Evolutionary conservation across 768 basidiomycete genomes (phyloP).

Genomic region (Lactarius deliciosus): DNA sequence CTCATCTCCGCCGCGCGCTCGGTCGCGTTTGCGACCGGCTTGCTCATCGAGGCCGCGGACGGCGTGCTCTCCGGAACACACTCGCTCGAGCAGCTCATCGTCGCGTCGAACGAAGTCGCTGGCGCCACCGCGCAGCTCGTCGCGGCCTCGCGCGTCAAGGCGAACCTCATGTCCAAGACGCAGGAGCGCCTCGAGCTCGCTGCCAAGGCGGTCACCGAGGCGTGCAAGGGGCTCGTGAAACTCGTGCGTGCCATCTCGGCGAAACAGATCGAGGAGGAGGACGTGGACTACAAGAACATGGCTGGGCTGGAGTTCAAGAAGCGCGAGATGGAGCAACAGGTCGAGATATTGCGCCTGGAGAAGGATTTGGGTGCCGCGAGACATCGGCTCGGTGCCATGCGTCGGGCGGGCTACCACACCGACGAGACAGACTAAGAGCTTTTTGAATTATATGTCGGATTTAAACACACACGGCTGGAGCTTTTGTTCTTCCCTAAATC

Average conservation of each 20-base stretch:
- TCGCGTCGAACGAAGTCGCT: constrained; percentile 98
- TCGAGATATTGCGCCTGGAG: constrained; percentile 95
- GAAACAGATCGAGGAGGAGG: constrained; percentile 74
- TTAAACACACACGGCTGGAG: constrained; percentile 7
- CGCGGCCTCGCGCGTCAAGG: constrained; percentile 97
- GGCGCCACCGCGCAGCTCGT: constrained; percentile 97
- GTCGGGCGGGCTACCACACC: constrained; percentile 86
- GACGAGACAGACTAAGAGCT: constrained; percentile 57
- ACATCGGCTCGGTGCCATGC: constrained; percentile 79
- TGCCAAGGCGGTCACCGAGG: constrained; percentile 96
- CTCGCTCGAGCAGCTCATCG: constrained; percentile 97
- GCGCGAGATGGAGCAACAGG: constrained; percentile 98
- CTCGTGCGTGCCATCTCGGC: constrained; percentile 96
- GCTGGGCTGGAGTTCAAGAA: constrained; percentile 94
- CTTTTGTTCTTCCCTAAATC: background rate
- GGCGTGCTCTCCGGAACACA: constrained; percentile 96
- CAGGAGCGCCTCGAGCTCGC: constrained; percentile 95
- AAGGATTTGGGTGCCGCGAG: constrained; percentile 90
- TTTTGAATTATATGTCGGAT: constrained; percentile 12
- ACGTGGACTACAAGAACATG: constrained; percentile 88
- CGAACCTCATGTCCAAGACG: constrained; percentile 97
- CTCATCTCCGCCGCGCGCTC: constrained; percentile 97
- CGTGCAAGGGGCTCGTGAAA: constrained; percentile 92
- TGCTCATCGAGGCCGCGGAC: constrained; percentile 97
- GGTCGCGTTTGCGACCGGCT: constrained; percentile 92